Base-by-base conservation (phyloP, 495 filamentous ascomycete genomes). In the Durotheca rogersii region DNA sequence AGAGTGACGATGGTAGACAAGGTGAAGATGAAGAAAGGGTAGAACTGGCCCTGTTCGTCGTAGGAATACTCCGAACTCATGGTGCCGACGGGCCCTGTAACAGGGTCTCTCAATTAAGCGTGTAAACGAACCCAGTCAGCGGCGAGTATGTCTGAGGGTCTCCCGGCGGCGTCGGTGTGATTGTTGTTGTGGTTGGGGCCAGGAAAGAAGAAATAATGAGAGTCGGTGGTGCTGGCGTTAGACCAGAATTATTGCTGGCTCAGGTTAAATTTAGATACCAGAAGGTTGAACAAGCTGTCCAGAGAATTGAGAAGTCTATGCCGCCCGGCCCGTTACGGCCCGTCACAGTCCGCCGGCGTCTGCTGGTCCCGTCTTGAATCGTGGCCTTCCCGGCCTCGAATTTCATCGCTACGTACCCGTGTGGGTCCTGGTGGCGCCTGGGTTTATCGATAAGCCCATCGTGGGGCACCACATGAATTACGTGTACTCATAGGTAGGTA, bases 41-140 rank as follows among this genome's bases (percentile, higher is more conserved):
- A 98, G 77, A 96, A 96, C 83, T 96, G 86, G 34, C 91, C 92
- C 84, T 96, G 80, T 64, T 95, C 89, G 80, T 98, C 93, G 72
- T 98, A 98, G 59, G 85, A 92, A 77, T 98, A 98, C 69, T 97
- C 93, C 58, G 89, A 89, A 64, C 89, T 91, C 89, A 94, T 95
- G 61, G 65, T 81, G 82, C 55, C 51, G 58, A 65, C 27, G 48
- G 51, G 59, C 59, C 58, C 62, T 59, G 53, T 34, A 35, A 45
- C 47, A 65, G 62, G 62, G 62, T 57, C 54, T 65, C 59, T 37
- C 2, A 40, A 34, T 11, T 6, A 41, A 7, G 4, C 41, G 33
- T 33, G 47, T 43, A 27, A n/a, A 51, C 11, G 14, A 48, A 20
- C 37, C 41, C 47, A 58, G 30, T 42, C 44, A 51, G 23, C 36